Evolutionary conservation across 306 rosid species (phyloP).

Genomic region (Erythrophleum fordii): DNA sequence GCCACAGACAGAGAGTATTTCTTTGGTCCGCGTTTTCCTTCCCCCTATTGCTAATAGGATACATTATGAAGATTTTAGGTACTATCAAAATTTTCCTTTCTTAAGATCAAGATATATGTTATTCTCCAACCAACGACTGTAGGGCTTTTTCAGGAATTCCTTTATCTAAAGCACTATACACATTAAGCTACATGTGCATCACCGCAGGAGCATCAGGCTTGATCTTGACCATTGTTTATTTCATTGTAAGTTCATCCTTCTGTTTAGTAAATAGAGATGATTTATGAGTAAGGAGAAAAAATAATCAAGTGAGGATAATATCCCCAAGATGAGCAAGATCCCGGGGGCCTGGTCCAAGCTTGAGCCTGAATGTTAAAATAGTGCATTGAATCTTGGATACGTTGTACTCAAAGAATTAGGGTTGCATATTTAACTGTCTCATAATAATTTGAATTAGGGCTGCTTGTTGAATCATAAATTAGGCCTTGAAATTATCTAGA

Average conservation of each 20-base stretch:
- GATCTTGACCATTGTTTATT: constrained; percentile 60
- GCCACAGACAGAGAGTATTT: constrained; percentile 57
- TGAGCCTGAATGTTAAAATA: not conserved
- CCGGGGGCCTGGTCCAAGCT: constrained; percentile 3
- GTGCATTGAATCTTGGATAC: not conserved
- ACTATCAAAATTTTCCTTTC: constrained; percentile 31
- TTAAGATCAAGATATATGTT: constrained; percentile 10
- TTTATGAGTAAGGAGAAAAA: not conserved
- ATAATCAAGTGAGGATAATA: constrained; percentile 18
- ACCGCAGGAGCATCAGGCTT: constrained; percentile 82
- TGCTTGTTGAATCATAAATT: not conserved
- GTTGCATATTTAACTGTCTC: not conserved
- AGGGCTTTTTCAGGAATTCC: constrained; percentile 66
- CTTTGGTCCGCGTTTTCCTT: constrained; percentile 64
- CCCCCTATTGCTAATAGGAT: constrained; percentile 58
- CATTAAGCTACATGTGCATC: constrained; percentile 76
- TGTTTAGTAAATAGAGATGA: not conserved
- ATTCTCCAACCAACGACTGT: constrained; percentile 38
- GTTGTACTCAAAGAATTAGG: not conserved
- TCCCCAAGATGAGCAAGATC: not conserved
- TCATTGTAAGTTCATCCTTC: constrained; percentile 56
- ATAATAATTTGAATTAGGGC: not conserved
- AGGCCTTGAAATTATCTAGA: not conserved
- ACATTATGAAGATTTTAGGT: constrained; percentile 65
- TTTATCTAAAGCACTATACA: constrained; percentile 73